phyloP scores from a whole-genome alignment of 768 basidiomycete genomes.

The Dacryopinax spathularia region DNA sequence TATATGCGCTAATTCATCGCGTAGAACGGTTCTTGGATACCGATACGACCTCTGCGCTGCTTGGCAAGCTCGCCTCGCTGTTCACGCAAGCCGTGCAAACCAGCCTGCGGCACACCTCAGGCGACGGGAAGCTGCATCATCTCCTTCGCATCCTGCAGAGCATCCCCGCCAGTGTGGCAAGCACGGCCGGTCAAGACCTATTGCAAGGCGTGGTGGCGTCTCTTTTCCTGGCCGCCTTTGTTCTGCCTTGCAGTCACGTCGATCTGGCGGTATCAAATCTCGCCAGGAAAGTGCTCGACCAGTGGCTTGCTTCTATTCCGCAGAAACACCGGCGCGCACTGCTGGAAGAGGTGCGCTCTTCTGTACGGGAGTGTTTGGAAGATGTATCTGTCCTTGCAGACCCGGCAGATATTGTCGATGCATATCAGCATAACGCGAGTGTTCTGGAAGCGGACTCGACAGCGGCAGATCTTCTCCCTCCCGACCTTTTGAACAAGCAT shows the following conservation, averaged over 20 bases:
- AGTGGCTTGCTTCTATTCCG: not conserved
- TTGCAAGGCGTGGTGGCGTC: not conserved
- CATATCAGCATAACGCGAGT: conserved; percentile 4
- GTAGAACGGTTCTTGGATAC: not conserved
- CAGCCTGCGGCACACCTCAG: not conserved
- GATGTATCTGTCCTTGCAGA: not conserved
- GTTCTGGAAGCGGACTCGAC: not conserved
- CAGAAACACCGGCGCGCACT: not conserved
- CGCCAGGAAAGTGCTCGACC: not conserved
- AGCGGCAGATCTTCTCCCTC: not conserved
- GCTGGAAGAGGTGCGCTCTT: not conserved
- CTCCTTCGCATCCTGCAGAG: not conserved
- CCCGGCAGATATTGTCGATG: not conserved
- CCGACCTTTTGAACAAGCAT: conserved; percentile 1
- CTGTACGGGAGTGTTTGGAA: not conserved
- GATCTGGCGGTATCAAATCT: not conserved
- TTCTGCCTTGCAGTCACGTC: not conserved
- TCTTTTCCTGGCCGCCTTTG: not conserved
- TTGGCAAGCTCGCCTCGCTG: not conserved
- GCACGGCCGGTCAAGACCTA: not conserved
- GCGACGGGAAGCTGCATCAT: not conserved
- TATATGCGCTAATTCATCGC: not conserved
- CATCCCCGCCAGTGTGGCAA: not conserved
- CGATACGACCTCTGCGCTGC: not conserved
- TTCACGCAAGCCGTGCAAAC: not conserved